Conservation (phyloP, 2,329 filamentous ascomycete genomes). For the Coniochaeta ligniaria region DNA sequence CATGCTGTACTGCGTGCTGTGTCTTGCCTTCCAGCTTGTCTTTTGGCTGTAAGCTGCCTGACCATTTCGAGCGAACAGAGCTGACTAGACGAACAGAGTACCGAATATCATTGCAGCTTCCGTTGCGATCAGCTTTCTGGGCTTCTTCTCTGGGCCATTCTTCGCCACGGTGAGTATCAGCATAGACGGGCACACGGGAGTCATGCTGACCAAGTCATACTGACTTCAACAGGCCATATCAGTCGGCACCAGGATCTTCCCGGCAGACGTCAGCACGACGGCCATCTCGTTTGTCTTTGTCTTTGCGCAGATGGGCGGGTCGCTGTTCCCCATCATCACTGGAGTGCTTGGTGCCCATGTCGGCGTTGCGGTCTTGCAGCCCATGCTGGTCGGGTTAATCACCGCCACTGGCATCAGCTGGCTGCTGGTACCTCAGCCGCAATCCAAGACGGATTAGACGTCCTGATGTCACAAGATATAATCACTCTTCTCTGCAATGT, state of each 20-base stretch:
- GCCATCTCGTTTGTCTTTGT: constrained; percentile 46
- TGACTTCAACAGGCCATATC: constrained; percentile 36
- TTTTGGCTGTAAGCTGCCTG: constrained; percentile 45
- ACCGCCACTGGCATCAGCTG: constrained; percentile 37
- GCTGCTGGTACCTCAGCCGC: constrained; percentile 33
- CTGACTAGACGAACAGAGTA: constrained; percentile 20
- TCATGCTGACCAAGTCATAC: neutral
- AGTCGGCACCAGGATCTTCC: constrained; percentile 44
- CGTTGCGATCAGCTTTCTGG: constrained; percentile 45
- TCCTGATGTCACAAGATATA: neutral
- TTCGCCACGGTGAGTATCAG: constrained; percentile 40
- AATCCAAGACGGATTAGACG: constrained; percentile 8
- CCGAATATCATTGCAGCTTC: constrained; percentile 41
- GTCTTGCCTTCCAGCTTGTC: constrained; percentile 46
- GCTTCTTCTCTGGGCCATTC: constrained; percentile 51
- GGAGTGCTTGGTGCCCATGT: constrained; percentile 38
- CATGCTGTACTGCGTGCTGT: constrained; percentile 42
- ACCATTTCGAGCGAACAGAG: neutral
- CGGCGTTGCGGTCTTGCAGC: constrained; percentile 42
- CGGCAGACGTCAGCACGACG: constrained; percentile 24
- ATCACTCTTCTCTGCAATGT: neutral
- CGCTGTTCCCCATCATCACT: constrained; percentile 47
- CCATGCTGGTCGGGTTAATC: constrained; percentile 40
- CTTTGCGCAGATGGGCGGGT: constrained; percentile 46
- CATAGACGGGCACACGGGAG: neutral